Base-by-base conservation (phyloP, 805 yeast species). In the Zygosaccharomyces kombuchaensis region DNA sequence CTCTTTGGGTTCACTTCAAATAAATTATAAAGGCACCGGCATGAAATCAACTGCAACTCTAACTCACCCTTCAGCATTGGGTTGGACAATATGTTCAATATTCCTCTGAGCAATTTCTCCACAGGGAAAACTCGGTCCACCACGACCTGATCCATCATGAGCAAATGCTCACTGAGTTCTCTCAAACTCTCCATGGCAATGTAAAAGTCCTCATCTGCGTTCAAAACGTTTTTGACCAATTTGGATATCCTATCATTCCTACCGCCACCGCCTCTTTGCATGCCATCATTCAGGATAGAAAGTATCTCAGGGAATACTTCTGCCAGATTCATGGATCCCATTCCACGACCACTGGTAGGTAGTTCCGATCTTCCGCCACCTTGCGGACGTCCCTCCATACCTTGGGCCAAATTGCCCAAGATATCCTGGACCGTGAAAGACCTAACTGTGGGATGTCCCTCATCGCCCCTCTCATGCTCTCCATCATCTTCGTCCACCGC, bases 41-140 rank as follows among this genome's bases (percentile, higher is more conserved):
- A 86, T 0, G 95, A 83, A 32, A 85, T 82, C 36, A 91, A 66
- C 57, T 85, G 91, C n/a, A 90, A 60, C 58, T 91, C 96, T 40
- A 87, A 67, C 51, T 84, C 84, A 16, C 79, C 85, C 23, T 72
- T 75, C 40, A 80, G 73, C 5, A 56, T 35, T 0, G 87, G 82
- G 49, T 79, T 81, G 12, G 71, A 70, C 59, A 91, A 66, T 6
- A 88, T 73, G 2, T 65, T 63, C 0, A 84, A 77, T 36, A 90
- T 64, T 12, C 75, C 74, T 25, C 68, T 70, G 0, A 85, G 69
- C 19, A 88, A 60, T 42, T 69, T 72, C 40, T 71, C 75, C 0
- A 82, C 71, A 0, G 96, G 88, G 7, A 90, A 68, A 2, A 71
- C 62, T 23, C 88, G 66, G 46, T 83, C 90, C 0, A 84, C 81